These are phyloP conservation scores for Saturnispora ahearnii DNA, from an alignment of 805 yeast species.

Conservation along the genomic window DNA sequence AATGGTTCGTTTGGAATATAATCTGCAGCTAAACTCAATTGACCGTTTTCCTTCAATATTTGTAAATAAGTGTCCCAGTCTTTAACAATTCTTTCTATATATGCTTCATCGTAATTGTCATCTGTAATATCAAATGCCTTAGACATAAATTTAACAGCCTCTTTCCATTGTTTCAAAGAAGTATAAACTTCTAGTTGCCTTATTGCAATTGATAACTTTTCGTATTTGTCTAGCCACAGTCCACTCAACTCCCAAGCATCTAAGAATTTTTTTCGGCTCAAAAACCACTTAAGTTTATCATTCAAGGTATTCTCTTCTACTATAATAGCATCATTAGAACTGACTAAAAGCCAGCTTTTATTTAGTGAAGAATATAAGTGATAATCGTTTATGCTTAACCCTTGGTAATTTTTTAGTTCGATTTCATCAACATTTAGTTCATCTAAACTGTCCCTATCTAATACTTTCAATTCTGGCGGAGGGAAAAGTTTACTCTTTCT, in stretches of 20 bases:
- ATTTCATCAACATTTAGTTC: constrained; percentile 76
- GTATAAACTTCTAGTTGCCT: constrained; percentile 40
- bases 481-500: constrained; percentile 15
- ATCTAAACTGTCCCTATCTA: constrained; percentile 56
- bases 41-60: constrained; percentile 40
- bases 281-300: constrained; percentile 70
- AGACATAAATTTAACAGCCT: constrained; percentile 43
- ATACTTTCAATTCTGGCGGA: constrained; percentile 68
- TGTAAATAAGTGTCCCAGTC: constrained; percentile 63
- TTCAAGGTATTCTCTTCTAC: constrained; percentile 60
- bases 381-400: constrained; percentile 73
- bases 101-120: constrained; percentile 15
- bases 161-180: constrained; percentile 41
- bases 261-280: constrained; percentile 41
- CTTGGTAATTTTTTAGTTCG: constrained; percentile 45
- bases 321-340: constrained; percentile 74
- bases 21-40: constrained; percentile 38
- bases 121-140: constrained; percentile 26
- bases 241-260: constrained; percentile 78
- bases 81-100: constrained; percentile 19
- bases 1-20: constrained; percentile 42
- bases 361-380: constrained; percentile 42
- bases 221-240: constrained; percentile 39
- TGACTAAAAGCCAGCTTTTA: constrained; percentile 53
- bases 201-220: constrained; percentile 53